Evolutionary conservation across 2,329 filamentous ascomycete genomes (phyloP).

Genomic region (Curvularia eragrostidis): DNA sequence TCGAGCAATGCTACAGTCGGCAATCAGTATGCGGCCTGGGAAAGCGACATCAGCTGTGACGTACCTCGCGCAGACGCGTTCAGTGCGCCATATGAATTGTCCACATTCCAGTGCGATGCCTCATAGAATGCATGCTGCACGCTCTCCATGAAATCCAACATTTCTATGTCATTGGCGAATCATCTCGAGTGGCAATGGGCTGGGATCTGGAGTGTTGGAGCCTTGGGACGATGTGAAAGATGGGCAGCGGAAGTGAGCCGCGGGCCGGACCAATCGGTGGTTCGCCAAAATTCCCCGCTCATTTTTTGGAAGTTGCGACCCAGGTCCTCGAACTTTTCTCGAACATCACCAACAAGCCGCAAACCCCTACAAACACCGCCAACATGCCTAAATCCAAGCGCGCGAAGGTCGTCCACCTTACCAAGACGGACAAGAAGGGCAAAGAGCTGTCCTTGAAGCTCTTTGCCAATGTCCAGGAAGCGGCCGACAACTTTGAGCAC

Average conservation of each 20-base stretch:
- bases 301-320: constrained; percentile 28
- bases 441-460: constrained; percentile 88
- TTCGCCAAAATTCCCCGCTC: constrained; percentile 46
- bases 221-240: constrained; percentile 10
- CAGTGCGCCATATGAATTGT: constrained; percentile 89
- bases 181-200: constrained; percentile 26
- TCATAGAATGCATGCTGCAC: constrained; percentile 89
- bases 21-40: constrained; percentile 16
- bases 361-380: constrained; percentile 30
- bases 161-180: constrained; percentile 53
- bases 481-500: constrained; percentile 83
- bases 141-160: constrained; percentile 98
- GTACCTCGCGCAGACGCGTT: constrained; percentile 82
- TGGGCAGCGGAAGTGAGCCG: constrained; percentile 27
- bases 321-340: constrained; percentile 34
- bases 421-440: constrained; percentile 91
- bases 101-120: constrained; percentile 84
- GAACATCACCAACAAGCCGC: constrained; percentile 19
- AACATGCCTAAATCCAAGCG: constrained; percentile 97
- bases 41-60: constrained; percentile 26
- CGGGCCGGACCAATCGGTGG: constrained; percentile 38
- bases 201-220: constrained; percentile 8
- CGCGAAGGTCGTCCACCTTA: constrained; percentile 85
- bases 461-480: constrained; percentile 86
- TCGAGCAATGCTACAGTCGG: constrained; percentile 74